Evolutionary conservation across 1,284 basidiomycete genomes (phyloP).

Genomic region (Cystobasidium slooffiae): DNA sequence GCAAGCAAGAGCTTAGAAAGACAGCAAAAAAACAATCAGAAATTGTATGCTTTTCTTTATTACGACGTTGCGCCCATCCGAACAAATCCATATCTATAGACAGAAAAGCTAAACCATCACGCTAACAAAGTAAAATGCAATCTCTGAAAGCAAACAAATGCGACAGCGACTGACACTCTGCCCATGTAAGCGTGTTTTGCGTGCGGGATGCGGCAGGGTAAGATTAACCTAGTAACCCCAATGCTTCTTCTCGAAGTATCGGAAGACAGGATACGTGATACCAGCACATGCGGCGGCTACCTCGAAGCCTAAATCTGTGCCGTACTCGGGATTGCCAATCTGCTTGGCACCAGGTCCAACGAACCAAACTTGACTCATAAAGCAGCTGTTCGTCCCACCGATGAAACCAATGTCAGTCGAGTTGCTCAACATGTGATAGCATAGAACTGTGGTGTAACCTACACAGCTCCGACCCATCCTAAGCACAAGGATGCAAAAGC

Average conservation of each 20-base stretch:
- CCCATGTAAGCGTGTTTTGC: too few relatives aligned
- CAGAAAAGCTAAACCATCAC: too few relatives aligned
- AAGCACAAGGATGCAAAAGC: slow-evolving; percentile 28
- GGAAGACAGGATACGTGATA: slow-evolving; percentile 20
- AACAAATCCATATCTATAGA: too few relatives aligned
- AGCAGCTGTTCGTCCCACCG: neutral
- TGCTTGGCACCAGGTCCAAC: slow-evolving; percentile 22
- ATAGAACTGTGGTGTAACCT: too few relatives aligned
- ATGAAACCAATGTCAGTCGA: neutral
- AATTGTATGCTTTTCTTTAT: too few relatives aligned
- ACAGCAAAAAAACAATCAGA: too few relatives aligned
- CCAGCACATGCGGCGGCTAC: slow-evolving; percentile 18
- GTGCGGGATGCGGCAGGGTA: neutral
- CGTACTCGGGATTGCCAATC: neutral
- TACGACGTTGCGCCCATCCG: too few relatives aligned
- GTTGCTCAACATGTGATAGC: neutral
- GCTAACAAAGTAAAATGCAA: too few relatives aligned
- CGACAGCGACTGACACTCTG: too few relatives aligned
- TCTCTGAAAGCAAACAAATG: too few relatives aligned
- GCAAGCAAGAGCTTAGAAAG: too few relatives aligned
- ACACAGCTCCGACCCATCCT: slow-evolving; percentile 26
- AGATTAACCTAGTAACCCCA: slow-evolving; percentile 16
- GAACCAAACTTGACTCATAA: slow-evolving; percentile 23
- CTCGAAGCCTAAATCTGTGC: slow-evolving; percentile 39
- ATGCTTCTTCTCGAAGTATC: slow-evolving; percentile 41